phyloP scores from a whole-genome alignment of 306 rosid species.

The Datisca glomerata region DNA sequence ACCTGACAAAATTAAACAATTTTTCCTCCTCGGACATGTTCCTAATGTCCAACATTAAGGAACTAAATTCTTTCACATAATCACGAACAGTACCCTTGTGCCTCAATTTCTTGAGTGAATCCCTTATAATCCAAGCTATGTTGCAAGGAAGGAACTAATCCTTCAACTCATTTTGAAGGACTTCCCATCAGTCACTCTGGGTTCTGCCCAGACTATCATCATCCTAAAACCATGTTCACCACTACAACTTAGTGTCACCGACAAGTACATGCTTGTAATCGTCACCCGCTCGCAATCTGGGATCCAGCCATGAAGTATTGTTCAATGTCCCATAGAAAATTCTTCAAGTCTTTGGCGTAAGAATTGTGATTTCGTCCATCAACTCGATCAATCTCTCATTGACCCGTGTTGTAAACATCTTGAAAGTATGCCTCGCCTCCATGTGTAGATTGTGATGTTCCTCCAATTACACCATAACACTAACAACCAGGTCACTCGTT shows the following conservation, averaged over 20 bases:
- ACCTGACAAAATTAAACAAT: background rate
- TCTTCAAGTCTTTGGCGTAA: background rate
- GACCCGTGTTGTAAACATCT: too few relatives aligned
- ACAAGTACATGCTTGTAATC: background rate
- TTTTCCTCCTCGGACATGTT: background rate
- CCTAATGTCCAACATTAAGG: background rate
- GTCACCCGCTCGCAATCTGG: background rate
- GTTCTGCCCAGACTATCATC: background rate
- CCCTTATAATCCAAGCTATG: background rate
- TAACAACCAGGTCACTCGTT: too few relatives aligned
- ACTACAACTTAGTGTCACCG: background rate
- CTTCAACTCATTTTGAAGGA: background rate
- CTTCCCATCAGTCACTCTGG: background rate
- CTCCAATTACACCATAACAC: too few relatives aligned
- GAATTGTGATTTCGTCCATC: too few relatives aligned
- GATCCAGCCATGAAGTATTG: background rate
- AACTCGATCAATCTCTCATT: too few relatives aligned
- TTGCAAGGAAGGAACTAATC: background rate
- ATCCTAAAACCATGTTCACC: background rate
- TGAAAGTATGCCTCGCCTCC: too few relatives aligned
- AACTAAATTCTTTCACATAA: background rate
- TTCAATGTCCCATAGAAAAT: background rate
- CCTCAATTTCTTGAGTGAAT: background rate
- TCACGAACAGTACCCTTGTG: background rate
- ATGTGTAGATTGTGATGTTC: too few relatives aligned